A percentile compares a stretch with the other conserved stretches of the same genome.
These are phyloP conservation scores for Globisporangium solare DNA, from an alignment of 352 stramenopile species.

Conservation along the genomic window DNA sequence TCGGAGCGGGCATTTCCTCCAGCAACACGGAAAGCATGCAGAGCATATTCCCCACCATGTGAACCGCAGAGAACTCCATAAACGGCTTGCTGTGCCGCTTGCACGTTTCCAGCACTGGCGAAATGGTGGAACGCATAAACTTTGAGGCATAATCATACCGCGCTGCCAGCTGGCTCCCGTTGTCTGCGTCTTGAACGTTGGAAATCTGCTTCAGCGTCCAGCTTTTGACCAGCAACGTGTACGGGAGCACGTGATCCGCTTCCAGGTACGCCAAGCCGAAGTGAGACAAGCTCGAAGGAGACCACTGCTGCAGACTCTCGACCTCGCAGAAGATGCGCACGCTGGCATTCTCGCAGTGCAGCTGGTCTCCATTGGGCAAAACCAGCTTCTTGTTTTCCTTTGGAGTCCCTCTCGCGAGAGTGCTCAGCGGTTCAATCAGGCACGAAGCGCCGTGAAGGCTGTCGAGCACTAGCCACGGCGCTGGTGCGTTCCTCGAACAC, in stretches of 20 bases:
- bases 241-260: conserved; percentile 39
- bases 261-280: conserved; percentile 62
- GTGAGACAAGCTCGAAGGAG: conserved; percentile 35
- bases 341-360: conserved; percentile 27
- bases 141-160: conserved; percentile 32
- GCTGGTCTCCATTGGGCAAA: conserved; percentile 59
- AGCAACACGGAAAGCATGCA: conserved; percentile 36
- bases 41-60: conserved; percentile 45
- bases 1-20: conserved; percentile 19
- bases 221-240: conserved; percentile 65
- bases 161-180: not conserved
- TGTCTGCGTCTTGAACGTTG: conserved; percentile 9
- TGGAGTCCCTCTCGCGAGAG: conserved; percentile 17
- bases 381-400: conserved; percentile 17
- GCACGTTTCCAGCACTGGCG: conserved; percentile 45
- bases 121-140: conserved; percentile 39
- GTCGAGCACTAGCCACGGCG: conserved; percentile 63
- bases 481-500: not conserved
- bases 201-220: conserved; percentile 32
- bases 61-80: conserved; percentile 35
- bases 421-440: conserved; percentile 39
- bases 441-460: conserved; percentile 22
- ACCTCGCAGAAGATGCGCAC: conserved; percentile 58
- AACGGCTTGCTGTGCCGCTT: conserved; percentile 35
- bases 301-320: conserved; percentile 47